A percentile compares a stretch with the other conserved stretches of the same genome.
These are phyloP conservation scores for Leccinum boreale DNA, from an alignment of 768 basidiomycete species.

Conservation along the genomic window DNA sequence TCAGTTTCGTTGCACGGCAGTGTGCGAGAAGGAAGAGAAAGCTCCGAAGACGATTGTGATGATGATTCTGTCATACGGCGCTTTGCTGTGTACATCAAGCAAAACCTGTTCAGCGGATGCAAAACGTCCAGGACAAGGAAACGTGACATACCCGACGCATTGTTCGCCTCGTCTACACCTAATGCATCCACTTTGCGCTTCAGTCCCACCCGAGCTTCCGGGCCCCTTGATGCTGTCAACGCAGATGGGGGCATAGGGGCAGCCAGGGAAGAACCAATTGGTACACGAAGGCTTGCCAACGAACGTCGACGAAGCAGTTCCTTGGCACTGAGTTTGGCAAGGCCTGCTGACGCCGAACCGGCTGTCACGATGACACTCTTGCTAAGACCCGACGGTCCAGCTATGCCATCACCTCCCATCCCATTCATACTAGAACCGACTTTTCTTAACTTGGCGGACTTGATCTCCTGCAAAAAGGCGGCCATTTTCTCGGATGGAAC, in stretches of 20 bases:
- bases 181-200: constrained; percentile 34
- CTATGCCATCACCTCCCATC: constrained; percentile 19
- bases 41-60: constrained; percentile 28
- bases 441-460: constrained; percentile 65
- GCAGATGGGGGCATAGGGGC: constrained; percentile 14
- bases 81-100: constrained; percentile 32
- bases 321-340: constrained; percentile 11
- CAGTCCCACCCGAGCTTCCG: constrained; percentile 11
- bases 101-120: constrained; percentile 1
- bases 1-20: constrained; percentile 39
- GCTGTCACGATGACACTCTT: constrained; percentile 25
- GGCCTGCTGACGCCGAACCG: not conserved
- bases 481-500: constrained; percentile 81
- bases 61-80: constrained; percentile 33
- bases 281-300: constrained; percentile 25
- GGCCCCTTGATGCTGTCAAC: constrained; percentile 5
- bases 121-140: not conserved
- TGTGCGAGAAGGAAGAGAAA: constrained; percentile 13
- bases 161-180: constrained; percentile 24
- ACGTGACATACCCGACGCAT: constrained; percentile 33
- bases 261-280: constrained; percentile 22
- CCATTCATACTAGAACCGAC: constrained; percentile 34
- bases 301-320: constrained; percentile 27
- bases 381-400: constrained; percentile 28
- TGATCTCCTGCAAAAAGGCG: constrained; percentile 77